Percentiles rank a stretch among this genome's conserved stretches.
phyloP scores from a whole-genome alignment of 2,329 filamentous ascomycete species.

The Cryphonectria nitschkei region DNA sequence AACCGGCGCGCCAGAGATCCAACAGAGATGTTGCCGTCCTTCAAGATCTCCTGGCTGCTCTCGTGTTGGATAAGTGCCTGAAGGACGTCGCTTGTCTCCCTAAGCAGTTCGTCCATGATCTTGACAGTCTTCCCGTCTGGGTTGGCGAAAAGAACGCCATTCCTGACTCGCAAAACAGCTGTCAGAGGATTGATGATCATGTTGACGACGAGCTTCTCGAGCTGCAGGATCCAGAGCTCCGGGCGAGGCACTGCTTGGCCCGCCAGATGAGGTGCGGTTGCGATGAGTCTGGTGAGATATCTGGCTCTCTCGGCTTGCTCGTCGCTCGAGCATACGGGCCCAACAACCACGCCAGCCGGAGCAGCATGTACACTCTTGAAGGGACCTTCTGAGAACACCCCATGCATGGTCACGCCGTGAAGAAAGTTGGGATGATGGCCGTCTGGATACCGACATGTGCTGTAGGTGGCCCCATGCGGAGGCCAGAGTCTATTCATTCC shows the following conservation, averaged over 20 bases:
- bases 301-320: constrained; percentile 23
- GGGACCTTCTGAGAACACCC: constrained; percentile 53
- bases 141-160: constrained; percentile 74
- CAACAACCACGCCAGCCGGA: constrained; percentile 51
- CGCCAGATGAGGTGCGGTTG: constrained; percentile 47
- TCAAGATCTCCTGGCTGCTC: constrained; percentile 45
- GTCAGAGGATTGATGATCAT: constrained; percentile 84
- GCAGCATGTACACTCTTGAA: constrained; percentile 59
- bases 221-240: constrained; percentile 64
- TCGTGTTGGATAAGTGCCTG: constrained; percentile 67
- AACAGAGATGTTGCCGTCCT: constrained; percentile 10
- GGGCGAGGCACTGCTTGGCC: constrained; percentile 44
- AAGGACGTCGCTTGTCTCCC: constrained; percentile 77
- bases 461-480: constrained; percentile 51
- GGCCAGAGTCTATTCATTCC: constrained; percentile 75
- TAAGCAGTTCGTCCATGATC: constrained; percentile 70
- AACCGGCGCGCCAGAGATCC: constrained; percentile 45
- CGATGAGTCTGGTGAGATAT: constrained; percentile 49
- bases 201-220: constrained; percentile 86
- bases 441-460: constrained; percentile 43
- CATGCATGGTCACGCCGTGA: constrained; percentile 65
- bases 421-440: constrained; percentile 67
- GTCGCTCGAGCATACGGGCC: constrained; percentile 45
- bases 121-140: constrained; percentile 52
- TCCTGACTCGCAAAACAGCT: constrained; percentile 73